phyloP scores from a whole-genome alignment of 768 basidiomycete species.

The Mycena capillaripes region DNA sequence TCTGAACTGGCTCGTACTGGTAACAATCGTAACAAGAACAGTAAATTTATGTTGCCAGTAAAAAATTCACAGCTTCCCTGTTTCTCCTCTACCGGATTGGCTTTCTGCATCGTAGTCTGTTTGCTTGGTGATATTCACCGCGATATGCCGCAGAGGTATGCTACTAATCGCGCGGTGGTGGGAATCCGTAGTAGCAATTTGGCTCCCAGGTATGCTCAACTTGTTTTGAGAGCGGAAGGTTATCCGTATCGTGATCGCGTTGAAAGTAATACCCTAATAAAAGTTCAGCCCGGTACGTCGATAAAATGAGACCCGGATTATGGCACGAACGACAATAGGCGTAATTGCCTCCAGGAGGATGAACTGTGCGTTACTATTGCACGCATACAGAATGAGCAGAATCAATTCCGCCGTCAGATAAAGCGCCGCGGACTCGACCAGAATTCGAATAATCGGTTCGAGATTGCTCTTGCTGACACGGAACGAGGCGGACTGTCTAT shows the following conservation, averaged over 20 bases:
- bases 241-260: conserved; percentile 41
- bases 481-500: conserved; percentile 18
- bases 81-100: background rate
- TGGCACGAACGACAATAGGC: conserved; percentile 28
- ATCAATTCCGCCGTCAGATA: conserved; percentile 33
- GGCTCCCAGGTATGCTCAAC: background rate
- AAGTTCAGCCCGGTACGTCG: background rate
- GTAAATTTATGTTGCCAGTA: too few relatives aligned
- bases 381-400: conserved; percentile 35
- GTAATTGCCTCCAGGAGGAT: conserved; percentile 35
- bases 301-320: too few relatives aligned
- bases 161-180: conserved; percentile 13
- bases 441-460: conserved; percentile 36
- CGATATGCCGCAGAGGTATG: conserved; percentile 16
- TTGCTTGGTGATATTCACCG: conserved; percentile 13
- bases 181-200: background rate
- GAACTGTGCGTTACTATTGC: conserved; percentile 38
- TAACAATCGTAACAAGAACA: too few relatives aligned
- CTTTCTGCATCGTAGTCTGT: conserved; percentile 18
- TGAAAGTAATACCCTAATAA: conserved; percentile 40
- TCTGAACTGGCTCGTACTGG: too few relatives aligned
- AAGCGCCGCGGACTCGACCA: conserved; percentile 40
- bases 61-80: too few relatives aligned
- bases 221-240: conserved; percentile 25
- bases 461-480: conserved; percentile 29